Base-by-base conservation (phyloP, 73 alveolate species). In the Breviolum minutum region DNA sequence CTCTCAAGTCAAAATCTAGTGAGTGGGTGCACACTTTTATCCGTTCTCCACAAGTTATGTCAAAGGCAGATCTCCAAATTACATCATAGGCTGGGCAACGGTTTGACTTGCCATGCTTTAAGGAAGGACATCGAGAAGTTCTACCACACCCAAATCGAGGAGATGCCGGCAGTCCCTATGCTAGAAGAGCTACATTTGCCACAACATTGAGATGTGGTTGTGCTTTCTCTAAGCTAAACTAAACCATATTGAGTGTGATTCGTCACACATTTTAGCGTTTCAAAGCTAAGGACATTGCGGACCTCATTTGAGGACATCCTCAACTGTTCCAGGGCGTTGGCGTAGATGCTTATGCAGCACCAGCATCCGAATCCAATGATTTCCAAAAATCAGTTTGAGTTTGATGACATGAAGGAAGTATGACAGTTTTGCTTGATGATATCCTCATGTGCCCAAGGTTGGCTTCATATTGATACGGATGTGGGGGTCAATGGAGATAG, bases 121-220 rank as follows among this genome's bases (percentile, higher is more conserved):
- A 92, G 98, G 98, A 99, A 99, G 98, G 99, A 99, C 95, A 99
- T 99, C 95, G 99, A 99, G 94, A 99, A 99, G 99, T 99, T 99
- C 99, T 99, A 99, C 99, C 99, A 99, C 89, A 99, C 99, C 71
- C 99, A 99, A 99, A 99, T 99, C 66, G 99, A 99, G 98, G 99
- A 99, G 95, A 99, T 99, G 99, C 99, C 99, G 60, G 98, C 98
- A 81, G 98, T 10, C 26, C 60, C 92, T 62, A 26, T 60, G 61
- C 26, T 83, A 74, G 76, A 83, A 10, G 9, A 77, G 54, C 54
- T 40, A 40, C 54, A 40, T 40, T 40, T 40, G 54, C 3, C 54
- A 40, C 54, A 40, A 40, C 54, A 40, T 40, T 40, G 54, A 40
- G 54, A 40, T n/a, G n/a, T n/a, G n/a, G n/a, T 40, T 40, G 54